Percentiles rank a stretch among this genome's conserved stretches.
Conservation (phyloP, 495 filamentous ascomycete species). For the Aspergillus panamensis region DNA sequence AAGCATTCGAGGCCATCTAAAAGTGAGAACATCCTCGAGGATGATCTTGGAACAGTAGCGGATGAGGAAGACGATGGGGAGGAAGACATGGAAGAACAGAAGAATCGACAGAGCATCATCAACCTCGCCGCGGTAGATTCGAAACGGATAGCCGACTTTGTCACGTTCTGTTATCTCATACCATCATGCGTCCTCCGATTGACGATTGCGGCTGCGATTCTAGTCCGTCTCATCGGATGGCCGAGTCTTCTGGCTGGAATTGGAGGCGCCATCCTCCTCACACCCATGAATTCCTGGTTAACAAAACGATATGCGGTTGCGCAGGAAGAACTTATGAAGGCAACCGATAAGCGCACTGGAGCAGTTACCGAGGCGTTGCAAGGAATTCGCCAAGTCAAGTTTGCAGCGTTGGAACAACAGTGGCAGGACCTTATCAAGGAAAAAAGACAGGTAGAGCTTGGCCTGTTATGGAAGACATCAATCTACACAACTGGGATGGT, state of each 20-base stretch:
- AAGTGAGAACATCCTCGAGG: background rate
- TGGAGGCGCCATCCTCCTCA: slow-evolving; percentile 55
- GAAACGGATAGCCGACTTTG: slow-evolving; percentile 69
- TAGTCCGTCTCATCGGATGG: slow-evolving; percentile 71
- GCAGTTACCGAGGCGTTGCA: slow-evolving; percentile 77
- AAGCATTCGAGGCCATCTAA: slow-evolving; percentile 49
- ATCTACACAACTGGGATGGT: slow-evolving; percentile 50
- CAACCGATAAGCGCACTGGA: slow-evolving; percentile 72
- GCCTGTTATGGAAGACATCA: slow-evolving; percentile 63
- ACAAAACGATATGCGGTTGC: slow-evolving; percentile 63
- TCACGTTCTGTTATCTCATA: slow-evolving; percentile 62
- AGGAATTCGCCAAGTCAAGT: slow-evolving; percentile 86
- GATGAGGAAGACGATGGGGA: slow-evolving; percentile 22
- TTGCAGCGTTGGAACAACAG: slow-evolving; percentile 73
- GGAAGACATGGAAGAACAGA: slow-evolving; percentile 44
- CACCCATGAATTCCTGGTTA: slow-evolving; percentile 66
- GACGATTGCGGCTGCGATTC: slow-evolving; percentile 60
- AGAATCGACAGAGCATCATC: slow-evolving; percentile 70
- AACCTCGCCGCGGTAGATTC: slow-evolving; percentile 79
- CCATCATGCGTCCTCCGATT: slow-evolving; percentile 54
- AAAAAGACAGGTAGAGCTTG: slow-evolving; percentile 63
- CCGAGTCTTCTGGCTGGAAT: slow-evolving; percentile 65
- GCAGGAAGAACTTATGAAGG: slow-evolving; percentile 74
- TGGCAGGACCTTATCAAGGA: slow-evolving; percentile 74
- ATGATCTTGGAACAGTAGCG: background rate